Evolutionary conservation across 345 rosid genomes (phyloP), one percentile per base, ranked within the genome.

Genomic region (Moricandia arvensis): DNA sequence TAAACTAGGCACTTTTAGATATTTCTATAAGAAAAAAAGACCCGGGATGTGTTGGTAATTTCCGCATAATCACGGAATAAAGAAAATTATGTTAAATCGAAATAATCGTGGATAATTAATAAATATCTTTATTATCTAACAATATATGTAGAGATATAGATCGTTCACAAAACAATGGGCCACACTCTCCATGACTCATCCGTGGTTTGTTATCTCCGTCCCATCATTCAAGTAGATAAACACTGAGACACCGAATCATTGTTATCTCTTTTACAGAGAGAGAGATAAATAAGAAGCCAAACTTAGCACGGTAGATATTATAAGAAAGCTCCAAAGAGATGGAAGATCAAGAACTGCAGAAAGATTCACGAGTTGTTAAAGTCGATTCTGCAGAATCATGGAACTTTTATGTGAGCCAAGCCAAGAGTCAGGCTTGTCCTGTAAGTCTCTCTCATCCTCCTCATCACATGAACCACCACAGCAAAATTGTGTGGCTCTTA

Each of bases 331-430:
- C 84, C 80, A 83, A 21, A 66, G 78, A 54, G 10, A 87, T 77
- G 66, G 90, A 83, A 54, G 82, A 49, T 21, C 85, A 74, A 43
- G 89, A 84, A 45, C 82, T 66, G 57, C 93, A 81, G 57, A 81
- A 33, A 66, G 83, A 80, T 68, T 78, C 88, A 16, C 83, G 93
- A 75, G 90, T 84, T 61, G 77, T 86, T 43, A 86, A 85, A 74
- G 79, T 94, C 7, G 90, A 85, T 17, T 88, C 97, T 7, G 68
- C 69, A 54, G 85, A 88, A 73, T 81, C 93, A 58, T 92, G 99
- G 97, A 88, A 87, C 13, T 79, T 75, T 58, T 87, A 75, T 82
- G 70, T 88, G 26, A 74, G 78, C 67, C 94, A 83, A 81, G 91
- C 94, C 66, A 86, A 78, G 76, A 81, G 45, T 71, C 93, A 86